Conservation (phyloP, 345 rosid genomes). For the Gossypioides kirkii region DNA sequence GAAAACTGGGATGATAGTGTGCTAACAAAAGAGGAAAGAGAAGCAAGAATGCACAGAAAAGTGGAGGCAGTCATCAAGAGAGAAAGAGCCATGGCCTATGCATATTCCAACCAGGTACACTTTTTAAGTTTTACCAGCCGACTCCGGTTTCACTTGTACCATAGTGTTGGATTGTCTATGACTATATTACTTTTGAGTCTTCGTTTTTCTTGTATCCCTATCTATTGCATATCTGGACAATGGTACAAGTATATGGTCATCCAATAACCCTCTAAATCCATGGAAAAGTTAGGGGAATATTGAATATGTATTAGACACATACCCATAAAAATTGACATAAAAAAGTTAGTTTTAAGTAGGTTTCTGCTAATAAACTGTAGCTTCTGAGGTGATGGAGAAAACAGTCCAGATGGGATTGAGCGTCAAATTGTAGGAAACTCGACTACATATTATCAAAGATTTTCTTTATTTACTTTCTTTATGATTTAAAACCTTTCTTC, state of each 20-base stretch:
- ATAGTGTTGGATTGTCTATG: neutral
- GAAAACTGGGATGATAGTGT: slow-evolving; percentile 77
- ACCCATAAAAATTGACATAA: neutral
- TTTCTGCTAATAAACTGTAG: neutral
- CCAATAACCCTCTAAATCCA: neutral
- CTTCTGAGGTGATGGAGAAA: neutral
- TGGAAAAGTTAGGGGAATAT: neutral
- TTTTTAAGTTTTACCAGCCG: slow-evolving; percentile 10
- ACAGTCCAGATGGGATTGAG: no score
- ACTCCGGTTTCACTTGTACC: neutral
- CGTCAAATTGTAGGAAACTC: neutral
- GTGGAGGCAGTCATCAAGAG: slow-evolving; percentile 75
- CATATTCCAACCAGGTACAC: slow-evolving; percentile 82
- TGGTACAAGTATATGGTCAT: no score
- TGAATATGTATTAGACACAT: no score
- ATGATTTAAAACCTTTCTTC: neutral
- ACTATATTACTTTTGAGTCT: neutral
- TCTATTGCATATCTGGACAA: neutral
- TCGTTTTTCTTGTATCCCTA: neutral
- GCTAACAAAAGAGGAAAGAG: slow-evolving; percentile 71
- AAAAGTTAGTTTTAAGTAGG: neutral
- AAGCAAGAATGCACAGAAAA: slow-evolving; percentile 64
- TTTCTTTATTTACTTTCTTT: neutral
- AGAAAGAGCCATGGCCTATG: slow-evolving; percentile 86
- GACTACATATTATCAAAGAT: no score